Conservation (phyloP, 805 yeast genomes). For the Metschnikowia anglica region DNA sequence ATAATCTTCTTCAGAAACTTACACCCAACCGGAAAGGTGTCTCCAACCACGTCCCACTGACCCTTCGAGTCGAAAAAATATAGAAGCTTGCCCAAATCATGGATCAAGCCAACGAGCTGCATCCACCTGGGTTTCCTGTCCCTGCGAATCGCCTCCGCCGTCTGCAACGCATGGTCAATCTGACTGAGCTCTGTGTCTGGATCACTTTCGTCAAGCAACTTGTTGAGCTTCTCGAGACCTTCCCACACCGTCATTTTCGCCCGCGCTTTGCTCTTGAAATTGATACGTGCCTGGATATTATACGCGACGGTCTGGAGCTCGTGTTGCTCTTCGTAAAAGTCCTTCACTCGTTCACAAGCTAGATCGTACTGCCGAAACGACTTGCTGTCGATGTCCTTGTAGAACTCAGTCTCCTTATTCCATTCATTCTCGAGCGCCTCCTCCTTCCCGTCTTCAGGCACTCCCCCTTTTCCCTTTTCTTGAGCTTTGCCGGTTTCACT, state of each 20-base stretch:
- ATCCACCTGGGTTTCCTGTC: conserved; percentile 75
- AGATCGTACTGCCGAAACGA: conserved; percentile 64
- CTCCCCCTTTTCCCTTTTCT: no score
- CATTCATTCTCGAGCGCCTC: neutral
- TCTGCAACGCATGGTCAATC: conserved; percentile 72
- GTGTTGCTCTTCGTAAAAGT: conserved; percentile 67
- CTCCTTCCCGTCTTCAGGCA: no score
- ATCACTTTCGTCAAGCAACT: conserved; percentile 66
- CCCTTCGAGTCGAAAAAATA: conserved; percentile 72
- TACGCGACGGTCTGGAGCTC: conserved; percentile 69
- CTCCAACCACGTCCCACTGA: conserved; percentile 82
- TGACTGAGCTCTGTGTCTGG: conserved; percentile 76
- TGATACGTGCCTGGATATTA: conserved; percentile 67
- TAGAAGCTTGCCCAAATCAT: conserved; percentile 66
- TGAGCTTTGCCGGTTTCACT: no score
- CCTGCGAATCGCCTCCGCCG: conserved; percentile 69
- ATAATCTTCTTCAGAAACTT: conserved; percentile 58
- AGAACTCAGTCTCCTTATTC: conserved; percentile 30
- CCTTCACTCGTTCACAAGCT: conserved; percentile 66
- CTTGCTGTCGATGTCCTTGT: conserved; percentile 36
- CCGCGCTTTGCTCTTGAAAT: conserved; percentile 64
- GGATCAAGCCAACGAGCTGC: conserved; percentile 70
- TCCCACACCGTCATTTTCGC: conserved; percentile 74
- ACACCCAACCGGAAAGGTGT: conserved; percentile 76
- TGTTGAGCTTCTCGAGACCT: conserved; percentile 59